Evolutionary conservation across 1,284 basidiomycete genomes (phyloP), one percentile per base, ranked within the genome.

Genomic region (Ceratobasidium sp.): DNA sequence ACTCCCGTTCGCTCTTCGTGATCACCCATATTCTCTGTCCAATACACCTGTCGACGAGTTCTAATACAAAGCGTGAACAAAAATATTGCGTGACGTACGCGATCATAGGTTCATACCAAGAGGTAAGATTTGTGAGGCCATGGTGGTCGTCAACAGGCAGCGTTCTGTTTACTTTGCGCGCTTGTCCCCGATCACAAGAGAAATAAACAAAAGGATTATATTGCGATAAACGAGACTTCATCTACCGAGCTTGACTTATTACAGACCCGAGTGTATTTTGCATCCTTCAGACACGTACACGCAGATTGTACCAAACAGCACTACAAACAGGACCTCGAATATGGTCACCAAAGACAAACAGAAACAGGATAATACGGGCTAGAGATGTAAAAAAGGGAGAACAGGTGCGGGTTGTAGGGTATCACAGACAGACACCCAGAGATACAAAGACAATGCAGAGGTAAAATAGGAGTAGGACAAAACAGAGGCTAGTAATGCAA

Each of bases 1-100:
- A 98, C 87, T 98, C 97, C 75, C 95, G 92, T 81, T 98, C 96
- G 81, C 91, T 93, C 88, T 98, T 98, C 95, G 97, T 97, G 85
- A 98, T 91, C 82, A 98, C 97, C 95, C 95, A 97, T 84, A 98
- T 97, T 75, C 92, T 90, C 51, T 95, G 96, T 78, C 97, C 97
- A 84, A 97, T 98, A 84, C 97, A 98, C 84, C 94, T 90, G 86
- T 98, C 97, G 83, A 98, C 96, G 63, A 98, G 89, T 85, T 98
- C 95, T 96, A 60, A 44, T 64, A 23, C 55, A 23, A 61, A 51
- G 61, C 46, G 61, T 66, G 79, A 55, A 79, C 84, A 80, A 81
- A 86, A 87, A 86, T 67, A 88, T 84, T 28, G 28, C 12, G n/a
- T 26, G 28, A 63, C 56, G 49, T 72, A 71, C 33, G 56, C 68